phyloP scores from a whole-genome alignment of 345 rosid species.

The Laguncularia racemosa region DNA sequence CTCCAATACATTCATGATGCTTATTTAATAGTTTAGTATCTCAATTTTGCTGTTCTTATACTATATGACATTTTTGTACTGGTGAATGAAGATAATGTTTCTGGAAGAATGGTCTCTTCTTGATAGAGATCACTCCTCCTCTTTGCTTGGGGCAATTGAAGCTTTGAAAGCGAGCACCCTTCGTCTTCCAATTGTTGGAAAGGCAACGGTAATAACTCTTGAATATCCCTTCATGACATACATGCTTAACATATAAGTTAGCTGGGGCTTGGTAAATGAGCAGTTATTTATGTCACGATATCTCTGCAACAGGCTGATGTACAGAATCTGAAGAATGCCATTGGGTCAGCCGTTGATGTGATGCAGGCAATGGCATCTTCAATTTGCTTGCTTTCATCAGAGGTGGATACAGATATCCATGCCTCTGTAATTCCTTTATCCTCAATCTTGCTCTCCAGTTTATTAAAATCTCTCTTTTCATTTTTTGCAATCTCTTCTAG shows the following conservation, averaged over 20 bases:
- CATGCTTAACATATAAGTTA: neutral
- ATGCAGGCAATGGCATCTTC: constrained; percentile 89
- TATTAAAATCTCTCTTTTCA: too few relatives aligned
- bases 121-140: constrained; percentile 64
- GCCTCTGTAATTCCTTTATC: too few relatives aligned
- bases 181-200: constrained; percentile 84
- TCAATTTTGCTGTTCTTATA: neutral
- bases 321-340: constrained; percentile 77
- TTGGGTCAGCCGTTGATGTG: constrained; percentile 76
- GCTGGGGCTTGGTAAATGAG: too few relatives aligned
- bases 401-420: constrained; percentile 33
- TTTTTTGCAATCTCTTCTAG: too few relatives aligned
- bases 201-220: constrained; percentile 47
- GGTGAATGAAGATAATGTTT: constrained; percentile 39
- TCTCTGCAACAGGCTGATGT: constrained; percentile 45
- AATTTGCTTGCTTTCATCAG: constrained; percentile 49
- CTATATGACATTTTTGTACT: constrained; percentile 9
- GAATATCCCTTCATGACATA: constrained; percentile 9
- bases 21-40: neutral
- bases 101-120: constrained; percentile 79
- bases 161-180: constrained; percentile 93
- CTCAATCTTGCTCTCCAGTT: too few relatives aligned
- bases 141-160: constrained; percentile 77
- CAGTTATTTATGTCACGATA: constrained; percentile 1
- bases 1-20: neutral